Percentiles rank a stretch among this genome's conserved stretches.
Evolutionary conservation across 805 yeast species (phyloP).

Genomic region (Candida suzukii): DNA sequence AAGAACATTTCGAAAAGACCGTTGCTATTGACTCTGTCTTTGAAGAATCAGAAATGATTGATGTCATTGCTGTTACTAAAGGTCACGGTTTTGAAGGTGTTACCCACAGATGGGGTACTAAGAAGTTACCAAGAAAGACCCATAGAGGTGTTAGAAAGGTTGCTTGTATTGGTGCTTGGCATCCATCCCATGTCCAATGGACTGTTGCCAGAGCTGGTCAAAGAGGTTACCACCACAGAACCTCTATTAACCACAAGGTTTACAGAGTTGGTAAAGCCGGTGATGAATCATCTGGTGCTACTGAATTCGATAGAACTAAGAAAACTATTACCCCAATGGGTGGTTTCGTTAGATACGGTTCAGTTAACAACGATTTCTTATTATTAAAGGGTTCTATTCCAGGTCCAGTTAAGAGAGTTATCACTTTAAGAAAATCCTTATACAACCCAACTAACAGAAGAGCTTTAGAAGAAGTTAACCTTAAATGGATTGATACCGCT

Average conservation of each 20-base stretch:
- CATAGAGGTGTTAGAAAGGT: conserved; percentile 99
- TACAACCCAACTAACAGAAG: conserved; percentile 97
- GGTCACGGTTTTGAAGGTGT: conserved; percentile 99
- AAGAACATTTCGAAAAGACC: conserved; percentile 98
- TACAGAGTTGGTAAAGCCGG: conserved; percentile 98
- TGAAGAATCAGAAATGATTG: conserved; percentile 98
- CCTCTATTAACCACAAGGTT: conserved; percentile 99
- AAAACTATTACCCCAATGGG: conserved; percentile 99
- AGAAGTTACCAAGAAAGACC: conserved; percentile 99
- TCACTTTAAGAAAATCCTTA: conserved; percentile 97
- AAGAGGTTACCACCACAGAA: conserved; percentile 99
- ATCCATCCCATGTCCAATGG: conserved; percentile 99
- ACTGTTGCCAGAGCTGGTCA: conserved; percentile 99
- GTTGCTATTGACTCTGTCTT: conserved; percentile 92
- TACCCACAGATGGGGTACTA: conserved; percentile 99
- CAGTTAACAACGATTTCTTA: conserved; percentile 94
- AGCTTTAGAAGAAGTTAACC: conserved; percentile 92
- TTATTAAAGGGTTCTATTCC: conserved; percentile 98
- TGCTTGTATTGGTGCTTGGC: conserved; percentile 99
- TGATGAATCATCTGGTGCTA: conserved; percentile 91
- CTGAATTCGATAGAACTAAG: conserved; percentile 98
- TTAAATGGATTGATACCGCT: conserved; percentile 99
- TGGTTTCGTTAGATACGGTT: conserved; percentile 99
- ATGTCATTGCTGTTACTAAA: conserved; percentile 98
- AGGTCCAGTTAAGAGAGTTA: conserved; percentile 99